Base-by-base conservation (phyloP, 2,329 filamentous ascomycete species). In the Paecilomyces sp. region DNA sequence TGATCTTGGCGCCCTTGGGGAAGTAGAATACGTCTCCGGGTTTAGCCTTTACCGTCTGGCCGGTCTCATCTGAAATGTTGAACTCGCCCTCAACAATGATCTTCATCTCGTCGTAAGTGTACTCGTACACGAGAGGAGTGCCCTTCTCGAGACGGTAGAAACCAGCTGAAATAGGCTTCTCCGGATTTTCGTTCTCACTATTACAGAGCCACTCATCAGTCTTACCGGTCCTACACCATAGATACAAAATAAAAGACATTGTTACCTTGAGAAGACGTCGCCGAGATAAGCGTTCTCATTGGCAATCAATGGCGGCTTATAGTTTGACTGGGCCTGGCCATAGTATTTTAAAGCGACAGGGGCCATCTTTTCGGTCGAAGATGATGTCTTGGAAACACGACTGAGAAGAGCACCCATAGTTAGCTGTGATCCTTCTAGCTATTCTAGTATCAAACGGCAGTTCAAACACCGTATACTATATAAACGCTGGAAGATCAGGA, bases 101-200 rank as follows among this genome's bases (percentile, higher is more conserved):
- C 78, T 89, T 89, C 83, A 88, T 88, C 77, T 89, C 87, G 68
- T 89, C 83, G 73, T 89, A 89, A 50, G 79, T 85, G 74, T 89
- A 89, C 33, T 81, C 84, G 76, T 89, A 89, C 8, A 85, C 84
- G 18, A 90, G 80, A 1, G 85, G 84, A 3, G 85, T 85, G 66
- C 87, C 86, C 65, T 87, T 86, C 67, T 88, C 85, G 11, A 89
- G 78, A 12, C 86, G 81, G 77, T 88, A 89, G 69, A 90, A 83
- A 24, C 87, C 87, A 7, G 79, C 78, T 0, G 83, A 83, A 61
- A 89, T 82, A 60, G 87, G 86, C 66, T 82, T 83, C 11, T 83
- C 80, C 13, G 82, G 72, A 70, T 84, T 80, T 59, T 79, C 76
- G 55, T 82, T 78, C 58, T 85, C 80, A 59, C 81, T 85, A 36